Base-by-base conservation (phyloP, 2,329 filamentous ascomycete species). In the Gaeumannomyces sp. region DNA sequence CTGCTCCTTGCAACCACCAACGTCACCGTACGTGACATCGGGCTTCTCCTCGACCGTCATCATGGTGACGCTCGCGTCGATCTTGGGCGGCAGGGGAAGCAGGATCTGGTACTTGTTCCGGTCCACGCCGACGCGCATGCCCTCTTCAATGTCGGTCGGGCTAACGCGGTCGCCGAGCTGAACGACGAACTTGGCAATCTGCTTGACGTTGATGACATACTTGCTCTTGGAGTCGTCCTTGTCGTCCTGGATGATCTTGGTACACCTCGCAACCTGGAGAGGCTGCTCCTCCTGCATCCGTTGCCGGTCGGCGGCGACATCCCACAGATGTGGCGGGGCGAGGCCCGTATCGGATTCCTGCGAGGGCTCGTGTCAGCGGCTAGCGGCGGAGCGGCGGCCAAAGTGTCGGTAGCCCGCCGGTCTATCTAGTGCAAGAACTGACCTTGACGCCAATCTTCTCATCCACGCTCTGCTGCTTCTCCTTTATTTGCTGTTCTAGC, bases 41-140 rank as follows among this genome's bases (percentile, higher is more conserved):
- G 95, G 95, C 83, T 99, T 99, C 81, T 99, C 95, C 82, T 99
- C 95, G 69, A 99, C 95, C 62, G 95, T 98, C 95, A 99, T 99
- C 95, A 99, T 99, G 56, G 95, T 99, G 70, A 99, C 95, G 71
- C 92, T 97, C 64, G 95, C 94, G 74, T 99, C 95, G 81, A 99
- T 99, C 85, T 98, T 99, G 50, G 95, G 95, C 59, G 95, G 95
- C 64, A 99, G 81, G 50, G 95, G 95, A 61, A 99, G 85, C 77
- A 99, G 88, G 73, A 99, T 99, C 80, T 99, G 95, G 79, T 99
- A 99, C 83, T 99, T 99, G 83, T 96, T 98, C 65, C 95, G 86
- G 78, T 99, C 95, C 76, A 99, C 95, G 78, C 93, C 95, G 67
- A 99, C 95, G 71, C 95, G 89, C 95, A 99, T 99, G 69, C 95